Base-by-base conservation (phyloP, 805 yeast genomes). In the Candida sakaeoensis region DNA sequence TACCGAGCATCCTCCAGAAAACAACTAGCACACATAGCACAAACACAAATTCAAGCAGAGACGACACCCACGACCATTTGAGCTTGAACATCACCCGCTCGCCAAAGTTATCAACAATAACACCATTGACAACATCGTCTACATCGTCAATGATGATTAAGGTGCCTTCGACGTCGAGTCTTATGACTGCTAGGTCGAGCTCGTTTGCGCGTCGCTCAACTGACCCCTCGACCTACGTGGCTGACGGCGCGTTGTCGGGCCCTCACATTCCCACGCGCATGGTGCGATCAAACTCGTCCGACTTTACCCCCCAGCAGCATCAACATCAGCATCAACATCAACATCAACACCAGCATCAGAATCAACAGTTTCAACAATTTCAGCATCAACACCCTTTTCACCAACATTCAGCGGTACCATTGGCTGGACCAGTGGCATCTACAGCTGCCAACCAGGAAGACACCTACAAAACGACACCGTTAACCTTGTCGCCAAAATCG, bases 351-450 rank as follows among this genome's bases (percentile, higher is more conserved):
- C 9, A 23, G 10, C 25, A 23, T 8, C 25, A 23, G 10, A 8
- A 37, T 19, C 37, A n/a, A n/a, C n/a, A n/a, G n/a, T n/a, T n/a
- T 27, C 30, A 27, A 8, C 30, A 27, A 27, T 16, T 12, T 12
- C 9, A 23, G 10, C 25, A 23, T 8, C 25, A 23, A 23, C 25
- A 37, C 16, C 37, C 42, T 12, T 32, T 41, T 8, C 39, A 48
- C 13, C 43, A 47, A 8, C 39, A 44, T 8, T 49, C 51, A 12
- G 15, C 43, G 10, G 23, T 48, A 10, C 31, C 50, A 26, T 33
- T 45, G 19, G 48, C 51, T 13, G 53, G 46, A 18, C 36, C 41
- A 14, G 36, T 33, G 24, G 8, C 29, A 13, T n/a, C 32, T 6
- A 36, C 39, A 25, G 23, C 32, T 26, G 5, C 15, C 8, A 26